Evolutionary conservation across 164 flowering plant species (phyloP), one percentile per base, ranked within the genome.

Genomic region (Santalum album): DNA sequence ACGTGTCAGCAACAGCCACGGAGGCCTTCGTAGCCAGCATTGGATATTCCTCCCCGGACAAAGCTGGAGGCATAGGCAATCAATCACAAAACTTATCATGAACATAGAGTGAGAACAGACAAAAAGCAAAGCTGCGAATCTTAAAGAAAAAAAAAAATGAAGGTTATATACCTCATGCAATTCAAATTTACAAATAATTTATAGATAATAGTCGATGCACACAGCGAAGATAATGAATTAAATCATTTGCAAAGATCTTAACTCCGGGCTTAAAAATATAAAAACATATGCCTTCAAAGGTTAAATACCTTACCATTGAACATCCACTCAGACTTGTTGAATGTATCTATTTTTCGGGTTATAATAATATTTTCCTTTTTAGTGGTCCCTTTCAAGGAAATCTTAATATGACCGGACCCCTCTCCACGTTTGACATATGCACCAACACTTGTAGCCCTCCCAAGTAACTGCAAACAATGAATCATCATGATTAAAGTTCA

Each of bases 371-470:
- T 51, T 53, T 83, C 86, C 25, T 73, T 83, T 27, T 62, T 35
- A 18, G 74, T 46, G 20, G 72, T 61, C 34, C 96, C 95, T 72
- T 79, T 80, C 70, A 92, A 56, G 11, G 79, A 59, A 59, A 92
- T 89, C 66, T 74, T 83, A 25, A 85, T 60, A 60, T 69, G 75
- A 9, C 95, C 97, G 22, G 84, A 76, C 36, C 78, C 87, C 75
- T 87, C 88, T 40, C 97, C 99, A 56, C 97, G 84, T 61, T 87
- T 89, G 42, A 92, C 99, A 76, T 57, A 92, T 6, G 99, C 99
- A 9, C 96, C 97, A 72, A 89, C 46, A 62, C 80, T 87, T n/a
- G 83, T 60, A 17, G 99, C 95, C 61, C 99, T 76, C n/a, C 99
- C 99, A 55, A 89, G 81, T 38, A 85, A 70, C 96, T 91, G 70